Percentiles rank a stretch among this genome's conserved stretches.
phyloP scores from a whole-genome alignment of 345 rosid species.

The Reutealis trisperma region DNA sequence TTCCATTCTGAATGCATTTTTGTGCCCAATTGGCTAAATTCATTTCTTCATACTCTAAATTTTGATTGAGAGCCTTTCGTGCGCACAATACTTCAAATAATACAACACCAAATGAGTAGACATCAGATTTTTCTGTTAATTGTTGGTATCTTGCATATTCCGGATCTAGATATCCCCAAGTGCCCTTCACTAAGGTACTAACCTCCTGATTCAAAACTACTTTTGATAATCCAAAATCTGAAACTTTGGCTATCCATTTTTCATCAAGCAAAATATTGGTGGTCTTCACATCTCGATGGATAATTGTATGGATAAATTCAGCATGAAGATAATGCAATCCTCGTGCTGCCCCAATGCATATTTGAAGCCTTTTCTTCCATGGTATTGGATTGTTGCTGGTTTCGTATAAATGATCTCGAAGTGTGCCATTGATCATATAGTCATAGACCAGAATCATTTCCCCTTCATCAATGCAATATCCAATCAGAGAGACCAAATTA shows the following conservation, averaged over 20 bases:
- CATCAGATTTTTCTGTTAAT: conserved; percentile 39
- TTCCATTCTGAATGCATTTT: no score
- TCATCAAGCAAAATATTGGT: conserved; percentile 53
- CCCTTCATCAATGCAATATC: conserved; percentile 21
- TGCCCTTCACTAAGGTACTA: conserved; percentile 35
- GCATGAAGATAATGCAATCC: conserved; percentile 38
- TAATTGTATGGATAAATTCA: conserved; percentile 35
- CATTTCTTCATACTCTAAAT: no score
- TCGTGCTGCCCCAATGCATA: conserved; percentile 43
- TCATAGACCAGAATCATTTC: conserved; percentile 52
- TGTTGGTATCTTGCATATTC: conserved; percentile 29
- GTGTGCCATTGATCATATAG: conserved; percentile 33
- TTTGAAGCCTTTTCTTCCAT: conserved; percentile 44
- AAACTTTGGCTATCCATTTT: conserved; percentile 41
- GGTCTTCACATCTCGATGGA: conserved; percentile 54
- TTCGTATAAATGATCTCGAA: conserved; percentile 31
- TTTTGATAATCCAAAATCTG: conserved; percentile 35
- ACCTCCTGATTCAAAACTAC: conserved; percentile 20
- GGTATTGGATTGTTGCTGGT: conserved; percentile 22
- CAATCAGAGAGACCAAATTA: conserved; percentile 35
- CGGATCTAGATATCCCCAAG: conserved; percentile 36
- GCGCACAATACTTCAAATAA: conserved; percentile 16
- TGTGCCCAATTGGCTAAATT: no score
- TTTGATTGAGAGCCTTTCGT: no score
- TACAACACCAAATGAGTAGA: conserved; percentile 40